A percentile compares a stretch with the other conserved stretches of the same genome.
phyloP scores from a whole-genome alignment of 371 early-diverging fungal species.

The Circinella minor region DNA sequence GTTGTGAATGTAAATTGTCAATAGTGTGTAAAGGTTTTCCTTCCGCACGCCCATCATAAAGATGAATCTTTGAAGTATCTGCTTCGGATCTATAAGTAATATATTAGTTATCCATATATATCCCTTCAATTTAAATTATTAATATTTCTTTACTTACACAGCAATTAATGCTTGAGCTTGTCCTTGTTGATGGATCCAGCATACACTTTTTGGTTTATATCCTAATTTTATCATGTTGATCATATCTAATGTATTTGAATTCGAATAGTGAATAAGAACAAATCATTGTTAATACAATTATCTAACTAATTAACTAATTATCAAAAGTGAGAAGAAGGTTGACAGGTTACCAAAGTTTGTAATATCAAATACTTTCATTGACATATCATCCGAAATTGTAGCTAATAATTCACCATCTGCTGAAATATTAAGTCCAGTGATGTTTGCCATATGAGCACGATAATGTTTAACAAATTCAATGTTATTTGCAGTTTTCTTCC shows the following conservation, averaged over 20 bases:
- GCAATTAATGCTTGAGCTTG: conserved; percentile 83
- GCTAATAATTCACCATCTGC: conserved; percentile 86
- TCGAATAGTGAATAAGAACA: not conserved
- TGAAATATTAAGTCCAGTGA: conserved; percentile 66
- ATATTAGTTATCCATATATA: not conserved
- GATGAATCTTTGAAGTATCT: conserved; percentile 67
- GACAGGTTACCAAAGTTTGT: conserved; percentile 82
- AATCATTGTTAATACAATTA: no score
- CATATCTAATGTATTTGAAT: conserved; percentile 74
- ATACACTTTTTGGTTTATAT: conserved; percentile 77
- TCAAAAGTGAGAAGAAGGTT: no score
- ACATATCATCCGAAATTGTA: conserved; percentile 83
- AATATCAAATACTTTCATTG: conserved; percentile 92
- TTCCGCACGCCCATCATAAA: conserved; percentile 85
- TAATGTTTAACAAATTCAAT: conserved; percentile 98
- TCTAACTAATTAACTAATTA: no score
- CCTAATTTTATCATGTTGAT: conserved; percentile 89
- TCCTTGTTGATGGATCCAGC: conserved; percentile 88
- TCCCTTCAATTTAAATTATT: conserved; percentile 47
- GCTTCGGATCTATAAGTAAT: conserved; percentile 70
- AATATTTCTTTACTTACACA: conserved; percentile 55
- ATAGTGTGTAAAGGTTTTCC: conserved; percentile 67
- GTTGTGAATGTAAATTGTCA: conserved; percentile 70
- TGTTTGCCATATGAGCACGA: conserved; percentile 78
- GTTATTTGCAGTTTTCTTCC: conserved; percentile 94